Evolutionary conservation across 371 early-diverging fungal species (phyloP).

Genomic region (Paraphysoderma sedebokerense): DNA sequence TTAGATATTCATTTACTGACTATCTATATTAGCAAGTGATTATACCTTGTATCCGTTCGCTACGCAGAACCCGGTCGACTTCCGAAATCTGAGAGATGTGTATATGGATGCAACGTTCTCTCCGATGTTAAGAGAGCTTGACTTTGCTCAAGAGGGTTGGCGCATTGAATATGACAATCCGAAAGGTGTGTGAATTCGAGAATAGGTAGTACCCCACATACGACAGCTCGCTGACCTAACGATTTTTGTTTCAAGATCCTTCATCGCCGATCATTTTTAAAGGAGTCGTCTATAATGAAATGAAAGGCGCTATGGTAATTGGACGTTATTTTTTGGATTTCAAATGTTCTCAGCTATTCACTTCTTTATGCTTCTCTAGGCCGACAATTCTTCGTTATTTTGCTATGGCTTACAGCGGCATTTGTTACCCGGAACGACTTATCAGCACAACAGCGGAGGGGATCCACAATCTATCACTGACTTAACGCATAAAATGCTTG

Average conservation of each 20-base stretch:
- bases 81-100: conserved; percentile 67
- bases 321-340: neutral
- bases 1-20: neutral
- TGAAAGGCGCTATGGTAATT: conserved; percentile 78
- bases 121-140: conserved; percentile 55
- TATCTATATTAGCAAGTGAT: conserved; percentile 39
- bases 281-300: conserved; percentile 94
- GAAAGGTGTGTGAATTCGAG: conserved; percentile 17
- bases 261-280: conserved; percentile 43
- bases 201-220: neutral
- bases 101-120: conserved; percentile 84
- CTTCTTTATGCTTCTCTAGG: conserved; percentile 38
- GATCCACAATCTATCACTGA: conserved; percentile 77
- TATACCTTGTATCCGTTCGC: conserved; percentile 88
- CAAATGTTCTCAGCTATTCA: neutral
- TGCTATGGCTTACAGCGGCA: conserved; percentile 56
- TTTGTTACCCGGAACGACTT: conserved; percentile 69
- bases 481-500: conserved; percentile 61
- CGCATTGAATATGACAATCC: conserved; percentile 67
- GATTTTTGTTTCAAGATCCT: no score
- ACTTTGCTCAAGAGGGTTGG: conserved; percentile 93
- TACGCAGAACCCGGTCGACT: conserved; percentile 72
- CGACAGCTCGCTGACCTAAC: no score
- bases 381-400: conserved; percentile 42
- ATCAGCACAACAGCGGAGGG: conserved; percentile 71